Conservation (phyloP, 306 rosid genomes). For the Cicer arietinum region DNA sequence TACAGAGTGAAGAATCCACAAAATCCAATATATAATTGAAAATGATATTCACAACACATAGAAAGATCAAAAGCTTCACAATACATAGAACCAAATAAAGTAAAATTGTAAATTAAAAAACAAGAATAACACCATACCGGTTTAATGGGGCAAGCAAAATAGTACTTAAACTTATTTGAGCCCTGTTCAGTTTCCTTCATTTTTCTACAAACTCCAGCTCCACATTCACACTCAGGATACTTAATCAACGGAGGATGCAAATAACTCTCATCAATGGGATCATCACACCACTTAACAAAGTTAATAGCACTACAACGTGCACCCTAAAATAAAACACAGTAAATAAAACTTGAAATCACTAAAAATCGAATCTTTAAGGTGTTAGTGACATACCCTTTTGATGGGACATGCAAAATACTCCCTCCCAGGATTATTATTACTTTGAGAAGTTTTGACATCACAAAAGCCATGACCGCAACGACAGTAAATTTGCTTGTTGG, state of each 20-base stretch:
- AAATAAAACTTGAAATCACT: not conserved
- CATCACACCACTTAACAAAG: slow-evolving; percentile 41
- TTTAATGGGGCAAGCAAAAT: slow-evolving; percentile 45
- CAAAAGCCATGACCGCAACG: slow-evolving; percentile 51
- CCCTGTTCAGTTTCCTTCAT: not conserved
- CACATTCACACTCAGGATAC: slow-evolving; percentile 51
- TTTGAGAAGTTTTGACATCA: not conserved
- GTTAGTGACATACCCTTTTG: slow-evolving; percentile 42
- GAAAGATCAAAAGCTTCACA: not conserved
- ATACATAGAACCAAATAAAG: not conserved
- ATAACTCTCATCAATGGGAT: not conserved
- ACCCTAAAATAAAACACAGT: slow-evolving; percentile 36
- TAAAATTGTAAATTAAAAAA: not conserved
- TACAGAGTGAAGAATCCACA: slow-evolving; percentile 7
- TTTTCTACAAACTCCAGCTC: slow-evolving; percentile 54
- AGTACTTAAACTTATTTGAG: not conserved
- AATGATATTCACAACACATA: not conserved
- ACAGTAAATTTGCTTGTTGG: slow-evolving; percentile 31
- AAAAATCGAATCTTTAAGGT: not conserved
- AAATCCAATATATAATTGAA: not conserved
- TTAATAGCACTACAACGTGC: slow-evolving; percentile 2
- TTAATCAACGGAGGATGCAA: slow-evolving; percentile 40
- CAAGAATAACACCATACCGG: slow-evolving; percentile 29
- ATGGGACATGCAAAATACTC: slow-evolving; percentile 54
- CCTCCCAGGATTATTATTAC: slow-evolving; percentile 12